Evolutionary conservation across 202 grass and related monocot species (phyloP).

Genomic region (Alloteropsis angusta): DNA sequence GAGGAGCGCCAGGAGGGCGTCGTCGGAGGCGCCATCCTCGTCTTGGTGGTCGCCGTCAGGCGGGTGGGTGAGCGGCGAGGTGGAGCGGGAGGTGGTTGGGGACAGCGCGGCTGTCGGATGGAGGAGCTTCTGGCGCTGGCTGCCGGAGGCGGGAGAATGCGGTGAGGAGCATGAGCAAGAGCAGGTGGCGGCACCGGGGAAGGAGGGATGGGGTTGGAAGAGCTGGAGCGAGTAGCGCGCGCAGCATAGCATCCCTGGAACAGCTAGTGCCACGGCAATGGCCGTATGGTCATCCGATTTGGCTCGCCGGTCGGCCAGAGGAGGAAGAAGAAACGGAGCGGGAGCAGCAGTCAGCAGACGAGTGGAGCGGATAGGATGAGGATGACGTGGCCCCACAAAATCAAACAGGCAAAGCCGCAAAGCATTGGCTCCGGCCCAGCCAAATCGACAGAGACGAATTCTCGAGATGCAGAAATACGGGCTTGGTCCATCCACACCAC

Average conservation of each 20-base stretch:
- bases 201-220: not conserved
- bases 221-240: not conserved
- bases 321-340: not conserved
- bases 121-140: not conserved
- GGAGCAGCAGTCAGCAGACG: not conserved
- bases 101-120: not conserved
- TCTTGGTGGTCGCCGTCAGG: not conserved
- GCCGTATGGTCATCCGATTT: not conserved
- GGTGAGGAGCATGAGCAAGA: not conserved
- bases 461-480: not conserved
- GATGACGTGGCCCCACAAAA: not conserved
- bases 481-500: not conserved
- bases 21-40: not conserved
- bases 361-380: conserved; percentile 14
- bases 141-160: conserved; percentile 6
- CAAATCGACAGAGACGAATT: not conserved
- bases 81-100: not conserved
- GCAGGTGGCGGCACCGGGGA: not conserved
- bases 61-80: not conserved
- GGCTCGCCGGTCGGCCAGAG: not conserved
- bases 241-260: not conserved
- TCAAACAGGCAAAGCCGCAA: not conserved
- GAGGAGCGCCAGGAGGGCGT: conserved; percentile 50
- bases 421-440: not conserved
- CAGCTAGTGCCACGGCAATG: not conserved